Percentiles rank a stretch among this genome's conserved stretches.
Evolutionary conservation across 2,329 filamentous ascomycete genomes (phyloP).

Genomic region (Aulographum hederae): DNA sequence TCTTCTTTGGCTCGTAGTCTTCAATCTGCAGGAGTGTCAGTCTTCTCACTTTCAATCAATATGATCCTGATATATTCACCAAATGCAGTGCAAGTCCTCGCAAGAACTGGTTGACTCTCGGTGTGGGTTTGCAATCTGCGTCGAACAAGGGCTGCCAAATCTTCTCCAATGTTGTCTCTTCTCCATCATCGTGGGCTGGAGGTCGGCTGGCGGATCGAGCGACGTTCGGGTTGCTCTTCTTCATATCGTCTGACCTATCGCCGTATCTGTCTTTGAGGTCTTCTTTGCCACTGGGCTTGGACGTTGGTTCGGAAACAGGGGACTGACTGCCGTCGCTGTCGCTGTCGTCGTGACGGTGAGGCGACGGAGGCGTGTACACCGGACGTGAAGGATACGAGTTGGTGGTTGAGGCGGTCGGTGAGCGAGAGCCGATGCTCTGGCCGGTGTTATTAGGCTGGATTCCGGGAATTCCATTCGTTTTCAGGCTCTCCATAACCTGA

Average conservation of each 20-base stretch:
- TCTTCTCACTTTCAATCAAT: too few relatives aligned
- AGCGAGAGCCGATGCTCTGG: slow-evolving; percentile 15
- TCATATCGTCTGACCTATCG: slow-evolving; percentile 1
- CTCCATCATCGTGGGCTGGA: slow-evolving; percentile 19
- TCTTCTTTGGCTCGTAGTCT: slow-evolving; percentile 47
- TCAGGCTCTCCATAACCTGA: slow-evolving; percentile 26
- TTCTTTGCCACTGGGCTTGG: slow-evolving; percentile 1
- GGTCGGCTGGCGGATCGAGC: not conserved
- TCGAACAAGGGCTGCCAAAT: slow-evolving; percentile 67
- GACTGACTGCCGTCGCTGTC: slow-evolving; percentile 9
- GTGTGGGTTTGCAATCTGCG: slow-evolving; percentile 44
- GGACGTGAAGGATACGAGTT: slow-evolving; percentile 22
- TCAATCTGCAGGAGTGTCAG: slow-evolving; percentile 34
- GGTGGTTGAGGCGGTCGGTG: slow-evolving; percentile 10
- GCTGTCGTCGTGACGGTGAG: slow-evolving; percentile 16
- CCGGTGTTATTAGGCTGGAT: slow-evolving; percentile 12
- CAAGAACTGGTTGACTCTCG: slow-evolving; percentile 51
- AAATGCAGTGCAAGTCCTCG: slow-evolving; percentile 57
- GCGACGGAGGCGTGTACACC: slow-evolving; percentile 38
- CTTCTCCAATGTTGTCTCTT: slow-evolving; percentile 44
- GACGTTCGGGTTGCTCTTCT: not conserved
- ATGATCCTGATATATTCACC: slow-evolving; percentile 25
- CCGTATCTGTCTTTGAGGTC: slow-evolving; percentile 5
- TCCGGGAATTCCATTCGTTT: too few relatives aligned
- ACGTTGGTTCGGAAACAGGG: slow-evolving; percentile 10